Percentiles rank a stretch among this genome's conserved stretches.
phyloP scores from a whole-genome alignment of 1,139 yeast species.

The Geotrichum phurueaensis region DNA sequence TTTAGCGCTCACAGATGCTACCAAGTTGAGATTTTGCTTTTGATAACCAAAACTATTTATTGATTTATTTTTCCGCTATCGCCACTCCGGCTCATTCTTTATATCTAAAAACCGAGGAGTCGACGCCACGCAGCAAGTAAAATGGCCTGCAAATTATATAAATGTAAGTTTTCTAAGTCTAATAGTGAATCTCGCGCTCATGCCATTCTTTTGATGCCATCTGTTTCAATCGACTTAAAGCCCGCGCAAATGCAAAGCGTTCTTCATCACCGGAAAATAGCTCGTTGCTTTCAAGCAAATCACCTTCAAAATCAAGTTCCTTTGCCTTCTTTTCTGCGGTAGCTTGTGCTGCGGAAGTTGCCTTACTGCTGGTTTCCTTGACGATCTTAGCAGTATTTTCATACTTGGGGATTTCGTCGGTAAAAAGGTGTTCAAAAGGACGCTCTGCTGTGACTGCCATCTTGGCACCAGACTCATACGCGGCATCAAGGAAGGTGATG shows the following conservation, averaged over 20 bases:
- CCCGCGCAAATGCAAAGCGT: constrained; percentile 93
- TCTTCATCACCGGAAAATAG: constrained; percentile 91
- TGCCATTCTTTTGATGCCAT: constrained; percentile 92
- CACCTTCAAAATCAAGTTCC: constrained; percentile 41
- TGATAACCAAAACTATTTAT: no score
- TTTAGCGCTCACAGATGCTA: no score
- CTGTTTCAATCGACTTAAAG: constrained; percentile 80
- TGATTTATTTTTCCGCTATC: no score
- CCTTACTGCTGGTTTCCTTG: not conserved
- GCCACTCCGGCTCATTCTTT: no score
- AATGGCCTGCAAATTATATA: not conserved
- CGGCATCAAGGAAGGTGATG: constrained; percentile 90
- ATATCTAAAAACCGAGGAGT: no score
- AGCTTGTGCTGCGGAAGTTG: not conserved
- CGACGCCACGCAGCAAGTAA: no score
- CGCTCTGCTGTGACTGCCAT: constrained; percentile 86
- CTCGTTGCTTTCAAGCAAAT: constrained; percentile 67
- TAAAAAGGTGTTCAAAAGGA: constrained; percentile 76
- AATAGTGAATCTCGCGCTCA: constrained; percentile 9
- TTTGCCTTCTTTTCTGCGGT: constrained; percentile 18
- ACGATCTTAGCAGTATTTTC: constrained; percentile 28
- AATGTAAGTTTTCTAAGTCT: not conserved
- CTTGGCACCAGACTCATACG: constrained; percentile 82
- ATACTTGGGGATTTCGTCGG: constrained; percentile 66
- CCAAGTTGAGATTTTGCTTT: no score